phyloP scores from a whole-genome alignment of 1,284 basidiomycete species.

The Rhodotorula sp. region DNA sequence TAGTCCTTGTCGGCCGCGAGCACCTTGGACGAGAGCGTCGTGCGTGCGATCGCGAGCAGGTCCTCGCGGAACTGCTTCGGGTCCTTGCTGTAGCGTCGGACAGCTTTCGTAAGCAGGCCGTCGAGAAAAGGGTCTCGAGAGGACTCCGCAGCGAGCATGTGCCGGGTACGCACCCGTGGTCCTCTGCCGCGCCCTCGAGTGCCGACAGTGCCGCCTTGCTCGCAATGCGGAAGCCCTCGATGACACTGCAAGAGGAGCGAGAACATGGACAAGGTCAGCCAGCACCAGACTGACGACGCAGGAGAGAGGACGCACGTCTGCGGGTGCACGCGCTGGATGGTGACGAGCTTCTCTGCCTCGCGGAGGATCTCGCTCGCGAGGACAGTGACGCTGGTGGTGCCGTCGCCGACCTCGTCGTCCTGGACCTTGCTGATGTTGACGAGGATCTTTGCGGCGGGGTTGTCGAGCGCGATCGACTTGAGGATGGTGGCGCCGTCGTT shows the following conservation, averaged over 20 bases:
- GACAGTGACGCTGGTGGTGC: slow-evolving; percentile 82
- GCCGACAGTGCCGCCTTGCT: slow-evolving; percentile 81
- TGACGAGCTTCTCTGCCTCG: slow-evolving; percentile 94
- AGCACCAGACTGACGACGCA: no score
- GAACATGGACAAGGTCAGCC: no score
- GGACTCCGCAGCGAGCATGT: not conserved
- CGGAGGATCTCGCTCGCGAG: slow-evolving; percentile 87
- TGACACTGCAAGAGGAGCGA: slow-evolving; percentile 56
- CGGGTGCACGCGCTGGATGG: slow-evolving; percentile 85
- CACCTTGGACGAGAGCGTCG: slow-evolving; percentile 95
- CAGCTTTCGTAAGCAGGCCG: no score
- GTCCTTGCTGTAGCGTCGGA: slow-evolving; percentile 61
- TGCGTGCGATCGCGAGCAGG: slow-evolving; percentile 93
- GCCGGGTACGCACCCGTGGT: slow-evolving; percentile 68
- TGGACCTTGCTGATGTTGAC: slow-evolving; percentile 99
- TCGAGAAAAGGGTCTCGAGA: not conserved
- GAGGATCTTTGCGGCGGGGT: slow-evolving; percentile 97
- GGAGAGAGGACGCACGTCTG: slow-evolving; percentile 63
- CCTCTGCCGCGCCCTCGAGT: slow-evolving; percentile 75
- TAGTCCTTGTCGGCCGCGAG: slow-evolving; percentile 97
- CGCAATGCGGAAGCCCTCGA: slow-evolving; percentile 97
- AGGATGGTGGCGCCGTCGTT: slow-evolving; percentile 99
- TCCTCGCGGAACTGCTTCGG: slow-evolving; percentile 77
- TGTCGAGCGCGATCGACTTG: slow-evolving; percentile 95
- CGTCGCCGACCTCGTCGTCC: slow-evolving; percentile 98